Evolutionary conservation across 306 rosid species (phyloP).

Genomic region (Begonia fuchsioides): DNA sequence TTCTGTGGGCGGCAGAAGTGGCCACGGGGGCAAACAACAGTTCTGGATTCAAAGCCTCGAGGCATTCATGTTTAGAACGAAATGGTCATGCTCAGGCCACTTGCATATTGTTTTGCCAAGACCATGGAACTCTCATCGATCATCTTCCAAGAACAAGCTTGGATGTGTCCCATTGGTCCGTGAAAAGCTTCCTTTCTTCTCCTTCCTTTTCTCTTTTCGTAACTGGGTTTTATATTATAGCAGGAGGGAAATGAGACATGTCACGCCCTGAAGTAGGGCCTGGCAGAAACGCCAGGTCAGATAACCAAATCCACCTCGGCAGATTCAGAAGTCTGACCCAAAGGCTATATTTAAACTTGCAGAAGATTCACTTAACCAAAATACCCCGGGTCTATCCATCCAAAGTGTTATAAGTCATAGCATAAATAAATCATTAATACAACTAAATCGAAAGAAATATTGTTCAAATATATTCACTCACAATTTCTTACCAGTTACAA

Average conservation of each 20-base stretch:
- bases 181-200: background rate
- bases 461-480: no score
- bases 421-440: no score
- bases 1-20: background rate
- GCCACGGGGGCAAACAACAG: background rate
- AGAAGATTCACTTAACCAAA: no score
- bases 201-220: background rate
- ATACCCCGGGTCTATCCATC: no score
- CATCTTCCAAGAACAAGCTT: background rate
- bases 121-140: background rate
- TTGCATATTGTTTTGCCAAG: background rate
- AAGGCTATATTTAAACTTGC: no score
- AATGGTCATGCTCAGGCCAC: background rate
- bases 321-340: no score
- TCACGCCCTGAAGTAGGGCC: no score
- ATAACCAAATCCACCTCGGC: no score
- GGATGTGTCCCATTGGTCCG: background rate
- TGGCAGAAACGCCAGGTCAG: no score
- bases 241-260: constrained; percentile 37
- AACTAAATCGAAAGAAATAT: no score
- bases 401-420: no score
- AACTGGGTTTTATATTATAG: background rate
- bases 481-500: no score
- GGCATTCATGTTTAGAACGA: background rate
- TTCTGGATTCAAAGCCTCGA: background rate